phyloP scores from a whole-genome alignment of 257 asterid genomes.

The Lantana camara region DNA sequence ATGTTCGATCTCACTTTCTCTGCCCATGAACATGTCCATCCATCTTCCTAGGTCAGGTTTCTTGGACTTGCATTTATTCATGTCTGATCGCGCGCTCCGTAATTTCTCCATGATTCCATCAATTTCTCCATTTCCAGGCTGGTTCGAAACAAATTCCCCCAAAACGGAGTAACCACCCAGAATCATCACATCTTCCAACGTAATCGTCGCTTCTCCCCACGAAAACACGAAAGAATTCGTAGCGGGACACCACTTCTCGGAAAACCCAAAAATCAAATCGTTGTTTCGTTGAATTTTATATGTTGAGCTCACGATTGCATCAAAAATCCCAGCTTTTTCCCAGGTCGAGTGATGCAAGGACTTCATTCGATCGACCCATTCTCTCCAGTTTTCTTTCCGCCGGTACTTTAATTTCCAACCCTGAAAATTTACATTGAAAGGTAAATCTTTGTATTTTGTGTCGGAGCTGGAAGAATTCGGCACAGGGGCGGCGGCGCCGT shows the following conservation, averaged over 20 bases:
- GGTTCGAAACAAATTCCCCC: conserved; percentile 29
- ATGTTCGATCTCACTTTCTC: conserved; percentile 32
- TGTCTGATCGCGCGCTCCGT: background rate
- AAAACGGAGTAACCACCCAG: conserved; percentile 46
- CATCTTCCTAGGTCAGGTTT: background rate
- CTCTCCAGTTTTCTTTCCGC: conserved; percentile 12
- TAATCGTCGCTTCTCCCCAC: conserved; percentile 52
- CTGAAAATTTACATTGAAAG: background rate
- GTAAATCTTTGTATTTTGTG: background rate
- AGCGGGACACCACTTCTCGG: conserved; percentile 35
- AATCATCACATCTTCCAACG: conserved; percentile 42
- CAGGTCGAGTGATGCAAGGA: conserved; percentile 25
- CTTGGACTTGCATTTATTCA: background rate
- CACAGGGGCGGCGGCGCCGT: conserved; percentile 19
- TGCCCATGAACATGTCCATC: conserved; percentile 31
- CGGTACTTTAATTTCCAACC: conserved; percentile 24
- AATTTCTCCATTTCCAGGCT: conserved; percentile 1
- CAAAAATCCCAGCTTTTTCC: conserved; percentile 37
- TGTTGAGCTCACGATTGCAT: conserved; percentile 27
- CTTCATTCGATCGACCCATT: conserved; percentile 27
- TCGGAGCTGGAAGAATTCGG: background rate
- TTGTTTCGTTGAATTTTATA: conserved; percentile 1
- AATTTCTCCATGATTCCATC: conserved; percentile 4
- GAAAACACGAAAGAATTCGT: conserved; percentile 38
- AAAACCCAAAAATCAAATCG: conserved; percentile 28